Percentiles rank a stretch among this genome's conserved stretches.
Conservation (phyloP, 192 early-diverging fungal genomes). For the Gigaspora rosea region DNA sequence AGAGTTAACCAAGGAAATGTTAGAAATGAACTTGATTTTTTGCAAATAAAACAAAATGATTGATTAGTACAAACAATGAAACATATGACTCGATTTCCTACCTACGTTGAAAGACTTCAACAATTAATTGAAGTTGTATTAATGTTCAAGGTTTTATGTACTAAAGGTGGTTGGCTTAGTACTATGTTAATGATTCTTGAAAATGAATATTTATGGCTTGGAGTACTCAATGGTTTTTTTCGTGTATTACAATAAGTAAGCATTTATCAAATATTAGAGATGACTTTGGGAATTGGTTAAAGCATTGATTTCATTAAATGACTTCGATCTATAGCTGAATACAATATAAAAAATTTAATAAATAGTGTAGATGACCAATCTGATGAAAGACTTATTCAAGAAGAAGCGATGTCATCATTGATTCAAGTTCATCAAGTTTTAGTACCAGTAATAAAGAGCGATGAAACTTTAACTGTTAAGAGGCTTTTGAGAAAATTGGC, state of each 20-base stretch:
- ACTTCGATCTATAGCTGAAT: neutral
- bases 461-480: neutral
- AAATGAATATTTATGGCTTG: neutral
- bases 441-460: neutral
- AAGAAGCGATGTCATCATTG: conserved; percentile 15
- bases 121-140: neutral
- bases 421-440: conserved; percentile 28
- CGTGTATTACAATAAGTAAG: neutral
- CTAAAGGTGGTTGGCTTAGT: neutral
- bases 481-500: neutral
- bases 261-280: neutral
- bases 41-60: no score
- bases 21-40: no score
- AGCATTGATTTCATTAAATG: neutral
- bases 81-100: neutral
- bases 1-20: no score
- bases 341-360: conserved; percentile 32
- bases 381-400: conserved; percentile 30
- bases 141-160: neutral
- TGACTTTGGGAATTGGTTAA: neutral
- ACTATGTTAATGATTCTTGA: neutral
- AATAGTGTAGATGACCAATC: conserved; percentile 33
- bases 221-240: neutral
- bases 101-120: neutral
- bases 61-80: neutral